Conservation (phyloP, 2,329 filamentous ascomycete genomes). For the Colletotrichum brevisporum region DNA sequence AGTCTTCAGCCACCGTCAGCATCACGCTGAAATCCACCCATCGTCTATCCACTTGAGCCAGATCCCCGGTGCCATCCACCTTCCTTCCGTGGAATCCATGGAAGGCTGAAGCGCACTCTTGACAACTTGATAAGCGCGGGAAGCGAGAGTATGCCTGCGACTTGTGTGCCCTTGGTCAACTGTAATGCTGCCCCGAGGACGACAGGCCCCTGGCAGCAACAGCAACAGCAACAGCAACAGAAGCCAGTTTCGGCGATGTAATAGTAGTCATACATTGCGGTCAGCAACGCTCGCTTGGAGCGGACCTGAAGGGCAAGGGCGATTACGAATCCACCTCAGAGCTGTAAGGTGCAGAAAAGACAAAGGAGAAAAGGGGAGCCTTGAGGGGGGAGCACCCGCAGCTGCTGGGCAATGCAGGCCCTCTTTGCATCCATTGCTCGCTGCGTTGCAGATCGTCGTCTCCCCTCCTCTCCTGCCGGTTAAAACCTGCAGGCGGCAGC, state of each 20-base stretch:
- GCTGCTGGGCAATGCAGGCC: slow-evolving; percentile 22
- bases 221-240: too few relatives aligned
- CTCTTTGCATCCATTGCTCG: slow-evolving; percentile 4
- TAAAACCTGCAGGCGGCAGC: slow-evolving; percentile 22
- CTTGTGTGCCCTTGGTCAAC: too few relatives aligned
- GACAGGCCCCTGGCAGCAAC: too few relatives aligned
- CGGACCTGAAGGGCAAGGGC: slow-evolving; percentile 4
- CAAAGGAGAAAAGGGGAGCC: background rate
- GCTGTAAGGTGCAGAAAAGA: slow-evolving; percentile 16
- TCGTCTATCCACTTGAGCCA: slow-evolving; percentile 15
- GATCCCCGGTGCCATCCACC: slow-evolving; percentile 11
- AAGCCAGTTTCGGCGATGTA: too few relatives aligned
- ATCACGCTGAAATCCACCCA: slow-evolving; percentile 3
- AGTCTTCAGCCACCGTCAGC: background rate
- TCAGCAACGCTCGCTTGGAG: background rate
- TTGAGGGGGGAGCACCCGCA: slow-evolving; percentile 1
- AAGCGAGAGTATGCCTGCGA: too few relatives aligned
- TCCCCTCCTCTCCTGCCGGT: slow-evolving; percentile 23
- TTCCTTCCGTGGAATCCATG: too few relatives aligned
- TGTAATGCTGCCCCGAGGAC: too few relatives aligned
- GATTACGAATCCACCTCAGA: slow-evolving; percentile 8
- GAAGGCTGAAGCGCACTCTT: background rate
- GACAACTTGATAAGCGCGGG: slow-evolving; percentile 6
- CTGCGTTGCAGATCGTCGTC: slow-evolving; percentile 25
- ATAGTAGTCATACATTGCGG: too few relatives aligned